phyloP scores from a whole-genome alignment of 257 asterid species.

The Oldenlandia corymbosa region DNA sequence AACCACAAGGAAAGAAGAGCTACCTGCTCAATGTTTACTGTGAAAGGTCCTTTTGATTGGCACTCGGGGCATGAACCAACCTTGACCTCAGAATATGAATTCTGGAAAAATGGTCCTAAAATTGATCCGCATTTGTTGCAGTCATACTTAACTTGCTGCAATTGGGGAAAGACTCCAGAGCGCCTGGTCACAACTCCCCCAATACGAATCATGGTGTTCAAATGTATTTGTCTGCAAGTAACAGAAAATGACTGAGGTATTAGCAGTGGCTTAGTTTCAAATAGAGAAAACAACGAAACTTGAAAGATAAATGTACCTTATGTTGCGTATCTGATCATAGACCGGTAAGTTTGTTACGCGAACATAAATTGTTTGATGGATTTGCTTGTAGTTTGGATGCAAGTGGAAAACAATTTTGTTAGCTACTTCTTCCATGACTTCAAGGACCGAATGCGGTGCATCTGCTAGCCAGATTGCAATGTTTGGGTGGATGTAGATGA shows the following conservation, averaged over 20 bases:
- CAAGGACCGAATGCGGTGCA: conserved; percentile 98
- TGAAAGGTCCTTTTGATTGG: conserved; percentile 92
- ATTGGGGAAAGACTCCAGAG: conserved; percentile 94
- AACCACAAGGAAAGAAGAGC: conserved; percentile 2
- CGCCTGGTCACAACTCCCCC: conserved; percentile 98
- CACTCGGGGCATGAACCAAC: conserved; percentile 99
- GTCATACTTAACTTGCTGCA: conserved; percentile 95
- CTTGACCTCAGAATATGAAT: conserved; percentile 92
- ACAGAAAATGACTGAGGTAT: background rate
- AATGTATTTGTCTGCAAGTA: conserved; percentile 84
- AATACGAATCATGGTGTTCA: conserved; percentile 94
- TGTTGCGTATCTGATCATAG: conserved; percentile 93
- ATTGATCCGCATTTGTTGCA: conserved; percentile 83
- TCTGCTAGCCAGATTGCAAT: conserved; percentile 99
- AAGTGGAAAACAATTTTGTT: conserved; percentile 75
- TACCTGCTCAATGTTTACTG: conserved; percentile 95
- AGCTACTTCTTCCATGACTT: conserved; percentile 97
- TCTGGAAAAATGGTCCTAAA: conserved; percentile 96
- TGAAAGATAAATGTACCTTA: conserved; percentile 42
- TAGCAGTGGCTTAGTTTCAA: background rate
- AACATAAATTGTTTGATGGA: conserved; percentile 78
- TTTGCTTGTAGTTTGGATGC: conserved; percentile 83
- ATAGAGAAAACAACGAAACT: background rate
- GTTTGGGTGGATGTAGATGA: conserved; percentile 74
- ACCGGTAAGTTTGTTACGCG: conserved; percentile 94